Base-by-base conservation (phyloP, 2,329 filamentous ascomycete species). In the Acrocalymma vagum region DNA sequence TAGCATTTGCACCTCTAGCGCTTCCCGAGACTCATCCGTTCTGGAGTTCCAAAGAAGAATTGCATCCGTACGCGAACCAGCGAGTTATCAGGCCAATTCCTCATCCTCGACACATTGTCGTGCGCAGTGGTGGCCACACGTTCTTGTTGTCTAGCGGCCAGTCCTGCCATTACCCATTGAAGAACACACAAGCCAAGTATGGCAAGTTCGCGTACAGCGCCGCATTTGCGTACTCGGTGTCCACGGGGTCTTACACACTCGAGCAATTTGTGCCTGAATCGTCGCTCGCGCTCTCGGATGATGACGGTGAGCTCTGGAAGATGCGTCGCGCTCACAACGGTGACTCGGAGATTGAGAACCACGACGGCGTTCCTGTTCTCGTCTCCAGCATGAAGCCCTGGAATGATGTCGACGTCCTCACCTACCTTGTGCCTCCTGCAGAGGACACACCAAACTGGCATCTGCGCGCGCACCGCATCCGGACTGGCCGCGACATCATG, bases 171-270 rank as follows among this genome's bases (percentile, higher is more conserved):
- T 92, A 92, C 62, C 85, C 88, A 0, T 85, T 92, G 76, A 88
- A 88, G 68, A 87, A 86, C 38, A 89, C 87, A 0, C 87, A 92
- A 65, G 86, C 88, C 47, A 92, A 92, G 61, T 92, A 92, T 66
- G 88, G 88, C 30, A 81, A 83, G 45, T 91, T 92, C 62, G 87
- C 87, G 5, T 92, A 92, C 70, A 87, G 83, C 59, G 85, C 85
- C 36, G 81, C 85, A 0, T 92, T 88, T 64, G 87, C 79, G 14
- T 92, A 91, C 71, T 88, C 85, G 0, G 88, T 91, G 0, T 87
- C 88, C 0, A 88, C 87, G 0, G 88, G 88, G 0, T 79, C 84
- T 13, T 88, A 90, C 66, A 85, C 85, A 1, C 79, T 92, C 1
- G 87, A 90, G 64, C 87, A 90, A 59, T 88, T 86, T 61, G 86